Evolutionary conservation across 257 asterid genomes (phyloP), one percentile per base, ranked within the genome.

Genomic region (Jacaranda mimosifolia): DNA sequence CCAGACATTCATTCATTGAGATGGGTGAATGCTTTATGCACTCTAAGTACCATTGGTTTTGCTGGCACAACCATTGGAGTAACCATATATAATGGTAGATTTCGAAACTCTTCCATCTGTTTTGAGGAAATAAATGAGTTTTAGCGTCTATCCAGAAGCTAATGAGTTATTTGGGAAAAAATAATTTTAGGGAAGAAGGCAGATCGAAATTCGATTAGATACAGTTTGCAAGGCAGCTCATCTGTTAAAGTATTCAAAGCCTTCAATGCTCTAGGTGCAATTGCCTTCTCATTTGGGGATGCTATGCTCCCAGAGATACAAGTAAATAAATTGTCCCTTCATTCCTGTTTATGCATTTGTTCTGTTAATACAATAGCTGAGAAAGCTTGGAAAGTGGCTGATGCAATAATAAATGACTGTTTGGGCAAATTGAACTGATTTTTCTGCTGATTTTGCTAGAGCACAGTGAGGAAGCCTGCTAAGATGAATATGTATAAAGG

Each of bases 251-350:
- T 78, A 49, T 86, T 89, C 68, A 83, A 73, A 74, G 83, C 83
- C 65, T 89, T 89, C 82, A 89, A 80, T 68, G 88, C 91, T 78
- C 76, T 89, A 67, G 93, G 93, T 11, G 80, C 88, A 55, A 86
- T 89, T 59, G 93, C 93, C 72, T 89, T 89, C 80, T 89, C 93
- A 15, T 89, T 89, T 72, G 93, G 93, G 75, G 91, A 89, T 76
- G 93, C 93, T 32, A 89, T 89, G 89, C 93, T 89, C 77, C 93
- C 91, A 10, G 93, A 89, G 78, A 87, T 89, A 46, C 93, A 89
- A 77, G 93, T 86, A 83, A 80, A 63, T 7, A 18, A 12, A 6
- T 15, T 6, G 57, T 9, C 5, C 32, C 59, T 65, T 26, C 32
- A 26, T 26, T 26, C 1, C 32, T 26, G 32, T 26, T 26, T 26